These are phyloP conservation scores for Ophiostoma pallidulum DNA, from an alignment of 2,329 filamentous ascomycete genomes.

Conservation along the genomic window DNA sequence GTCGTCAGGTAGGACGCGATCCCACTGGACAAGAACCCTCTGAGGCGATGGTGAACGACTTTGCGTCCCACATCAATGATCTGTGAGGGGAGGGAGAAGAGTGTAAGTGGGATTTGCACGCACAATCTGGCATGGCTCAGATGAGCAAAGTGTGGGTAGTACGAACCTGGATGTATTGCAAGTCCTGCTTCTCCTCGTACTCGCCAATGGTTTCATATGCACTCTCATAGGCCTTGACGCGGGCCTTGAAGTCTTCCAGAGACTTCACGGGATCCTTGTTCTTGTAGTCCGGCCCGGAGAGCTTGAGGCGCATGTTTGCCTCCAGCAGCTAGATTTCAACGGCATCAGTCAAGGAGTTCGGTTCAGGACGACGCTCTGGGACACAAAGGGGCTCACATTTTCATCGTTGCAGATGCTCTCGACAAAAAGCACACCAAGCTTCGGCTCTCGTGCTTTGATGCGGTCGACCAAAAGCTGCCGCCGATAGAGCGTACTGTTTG, in stretches of 20 bases:
- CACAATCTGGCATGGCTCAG: no score
- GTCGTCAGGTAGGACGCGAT: constrained; percentile 93
- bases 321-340: constrained; percentile 54
- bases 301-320: constrained; percentile 93
- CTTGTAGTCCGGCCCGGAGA: constrained; percentile 91
- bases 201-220: constrained; percentile 85
- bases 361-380: neutral
- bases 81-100: constrained; percentile 27
- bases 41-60: constrained; percentile 79
- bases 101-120: no score
- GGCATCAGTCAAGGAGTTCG: neutral
- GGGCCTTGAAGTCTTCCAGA: constrained; percentile 82
- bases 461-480: constrained; percentile 75
- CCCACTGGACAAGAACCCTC: constrained; percentile 83
- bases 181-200: constrained; percentile 80
- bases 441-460: constrained; percentile 73
- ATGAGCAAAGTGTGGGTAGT: no score
- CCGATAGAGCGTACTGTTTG: constrained; percentile 86
- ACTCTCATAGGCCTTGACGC: constrained; percentile 87
- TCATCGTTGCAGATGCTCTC: constrained; percentile 88
- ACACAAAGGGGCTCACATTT: constrained; percentile 34
- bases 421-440: constrained; percentile 85
- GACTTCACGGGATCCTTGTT: constrained; percentile 83
- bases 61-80: constrained; percentile 98
- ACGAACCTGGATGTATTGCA: constrained; percentile 78